phyloP scores from a whole-genome alignment of 805 yeast genomes.

The Starmera pachycereana region DNA sequence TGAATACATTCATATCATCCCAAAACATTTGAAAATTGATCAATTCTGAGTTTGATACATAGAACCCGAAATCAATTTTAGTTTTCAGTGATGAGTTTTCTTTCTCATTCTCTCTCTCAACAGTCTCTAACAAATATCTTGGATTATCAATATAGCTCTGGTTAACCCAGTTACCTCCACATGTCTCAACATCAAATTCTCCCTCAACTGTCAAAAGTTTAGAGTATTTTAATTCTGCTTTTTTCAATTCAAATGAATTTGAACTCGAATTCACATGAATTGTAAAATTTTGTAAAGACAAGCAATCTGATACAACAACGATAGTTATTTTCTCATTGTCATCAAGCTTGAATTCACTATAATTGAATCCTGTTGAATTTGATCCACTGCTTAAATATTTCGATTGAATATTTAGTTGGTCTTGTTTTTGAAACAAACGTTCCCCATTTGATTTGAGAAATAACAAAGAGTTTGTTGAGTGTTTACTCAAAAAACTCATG shows the following conservation, averaged over 20 bases:
- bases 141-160: slow-evolving; percentile 44
- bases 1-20: slow-evolving; percentile 22
- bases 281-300: slow-evolving; percentile 9
- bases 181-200: slow-evolving; percentile 32
- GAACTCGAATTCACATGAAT: slow-evolving; percentile 10
- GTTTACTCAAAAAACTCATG: slow-evolving; percentile 14
- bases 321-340: slow-evolving; percentile 22
- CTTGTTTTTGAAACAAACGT: slow-evolving; percentile 13
- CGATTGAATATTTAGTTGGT: slow-evolving; percentile 4
- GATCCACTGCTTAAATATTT: slow-evolving; percentile 14
- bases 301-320: slow-evolving; percentile 11
- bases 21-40: slow-evolving; percentile 37
- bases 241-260: slow-evolving; percentile 12
- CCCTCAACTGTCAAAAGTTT: slow-evolving; percentile 20
- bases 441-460: slow-evolving; percentile 23
- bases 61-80: slow-evolving; percentile 9
- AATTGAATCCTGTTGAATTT: slow-evolving; percentile 28
- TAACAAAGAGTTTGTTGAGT: slow-evolving; percentile 16
- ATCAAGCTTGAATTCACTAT: slow-evolving; percentile 22
- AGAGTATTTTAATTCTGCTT: slow-evolving; percentile 22
- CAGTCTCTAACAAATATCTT: slow-evolving; percentile 31
- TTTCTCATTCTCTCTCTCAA: slow-evolving; percentile 6
- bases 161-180: slow-evolving; percentile 48
- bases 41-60: slow-evolving; percentile 19
- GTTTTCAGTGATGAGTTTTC: slow-evolving; percentile 6